Base-by-base conservation (phyloP, 495 filamentous ascomycete species). In the Penicillium mononematosum region DNA sequence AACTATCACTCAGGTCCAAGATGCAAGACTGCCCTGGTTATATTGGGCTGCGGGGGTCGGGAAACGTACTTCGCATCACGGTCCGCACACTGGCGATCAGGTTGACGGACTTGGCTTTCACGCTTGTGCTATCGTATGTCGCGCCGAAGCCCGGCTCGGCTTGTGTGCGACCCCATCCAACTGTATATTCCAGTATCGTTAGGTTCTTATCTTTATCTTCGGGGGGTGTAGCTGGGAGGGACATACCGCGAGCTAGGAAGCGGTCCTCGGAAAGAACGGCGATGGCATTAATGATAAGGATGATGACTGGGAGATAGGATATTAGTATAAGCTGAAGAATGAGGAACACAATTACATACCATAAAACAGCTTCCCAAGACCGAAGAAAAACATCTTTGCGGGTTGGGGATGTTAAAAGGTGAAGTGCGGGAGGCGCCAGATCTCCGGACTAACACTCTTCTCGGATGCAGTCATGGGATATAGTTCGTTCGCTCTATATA, bases 211-310 rank as follows among this genome's bases (percentile, higher is more conserved):
- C 25, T 3, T 20, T 7, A n/a, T n/a, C n/a, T n/a, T n/a, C n/a
- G n/a, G 36, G 22, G 38, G 41, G n/a, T 43, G 34, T 27, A 27
- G 58, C 16, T 43, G 45, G 36, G 55, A 44, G 46, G 32, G 48
- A 76, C 85, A 63, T 87, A 96, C 91, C 94, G 64, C 95, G 85
- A 49, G 95, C 94, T 49, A 98, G 87, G 72, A 98, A 98, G 31
- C 95, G 86, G 77, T 98, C 94, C 83, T 98, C 93, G 65, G 92
- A 96, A 48, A 98, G 87, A 73, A 98, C 86, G 50, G 92, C 90
- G 69, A 98, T 90, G 41, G 90, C 90, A 76, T 98, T 98, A 68
- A 92, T 84, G 69, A 98, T 82, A 67, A 98, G 88, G 69, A 96
- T 76, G 56, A 83, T 80, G 50, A 90, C 91, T 94, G 66, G 22